Base-by-base conservation (phyloP, 495 filamentous ascomycete genomes). In the Tuber microsphaerosporum region DNA sequence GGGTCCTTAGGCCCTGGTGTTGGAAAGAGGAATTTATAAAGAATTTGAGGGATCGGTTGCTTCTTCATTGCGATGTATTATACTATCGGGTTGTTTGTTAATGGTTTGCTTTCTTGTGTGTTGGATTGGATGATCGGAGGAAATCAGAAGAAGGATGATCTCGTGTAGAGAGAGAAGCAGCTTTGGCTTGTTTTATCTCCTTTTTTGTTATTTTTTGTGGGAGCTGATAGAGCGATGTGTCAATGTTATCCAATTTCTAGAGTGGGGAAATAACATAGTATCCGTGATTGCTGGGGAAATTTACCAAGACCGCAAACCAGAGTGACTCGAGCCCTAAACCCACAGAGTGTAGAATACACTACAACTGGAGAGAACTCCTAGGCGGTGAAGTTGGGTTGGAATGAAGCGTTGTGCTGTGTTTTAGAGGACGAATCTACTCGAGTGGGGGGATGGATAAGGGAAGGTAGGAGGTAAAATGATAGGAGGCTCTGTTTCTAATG, bases 21-120 rank as follows among this genome's bases (percentile, higher is more conserved):
- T 14, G 77, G 77, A 73, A 79, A 79, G 70, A 79, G 76, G 20
- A 73, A 73, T 45, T 75, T 79, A 73, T 79, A 79, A 51, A 79
- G 76, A 44, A 79, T 73, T 65, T 72, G 22, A 31, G 77, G 72
- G 31, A 77, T 79, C 7, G 77, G 76, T 26, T 79, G 77, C 44
- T 79, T 79, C 43, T 79, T 76, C 77, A 79, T 79, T 17, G 61
- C 45, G 68, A 31, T 5, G n/a, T 65, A 26, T 65, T 65, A 31
- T 31, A 14, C 22, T 22, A 56, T 56, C 56, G 56, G 26, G n/a
- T 37, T 37, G 34, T 37, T 5, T 17, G 26, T 65, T 65, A 65
- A 65, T 65, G 56, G 56, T 65, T 65, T 65, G 56, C 16, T 65
- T 65, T 65, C n/a, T 17, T 31, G 26, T 65, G 56, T 31, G n/a